Evolutionary conservation across 192 early-diverging fungal species (phyloP), one percentile per base, ranked within the genome.

Genomic region (Backusella sp.): DNA sequence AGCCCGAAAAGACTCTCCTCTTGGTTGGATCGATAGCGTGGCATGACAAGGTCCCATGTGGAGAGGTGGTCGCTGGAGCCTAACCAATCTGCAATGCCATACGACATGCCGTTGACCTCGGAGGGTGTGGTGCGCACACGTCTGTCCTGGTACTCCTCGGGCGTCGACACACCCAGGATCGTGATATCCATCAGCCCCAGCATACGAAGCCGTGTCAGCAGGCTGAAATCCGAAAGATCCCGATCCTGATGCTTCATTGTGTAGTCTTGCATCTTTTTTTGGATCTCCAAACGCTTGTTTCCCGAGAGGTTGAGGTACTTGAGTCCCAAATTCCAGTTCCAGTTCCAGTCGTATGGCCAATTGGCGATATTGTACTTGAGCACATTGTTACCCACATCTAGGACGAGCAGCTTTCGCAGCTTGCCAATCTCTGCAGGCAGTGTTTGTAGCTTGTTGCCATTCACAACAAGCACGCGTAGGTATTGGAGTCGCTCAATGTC

Each of bases 261-360:
- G 75, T 78, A 76, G 32, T 87, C 88, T 9, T 75, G 69, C 78
- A 86, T 89, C 23, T 82, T 84, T 68, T 83, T 88, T 69, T 94
- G 94, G 82, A 97, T 96, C 82, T 96, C 94, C 32, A 97, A 82
- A 56, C 94, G 83, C 78, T 94, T 93, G 80, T 97, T 97, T 68
- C 95, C 94, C 4, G 95, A 96, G 74, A 97, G 86, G 77, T 96
- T 96, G n/a, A 97, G 87, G 68, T 96, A 97, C 79, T 92, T 92
- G 21, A 97, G 88, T 15, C 92, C 91, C 30, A 94, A 80, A 78
- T 97, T 97, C 94, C 94, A 96, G 77, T 95, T 96, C 94, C 96
- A 97, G 77, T 97, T 97, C 96, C 96, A 97, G 79, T 97, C 96
- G 78, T 94, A 96, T 12, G 92, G 94, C 94, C 95, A 97, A 80